A percentile compares a stretch with the other conserved stretches of the same genome.
Evolutionary conservation across 352 stramenopile species (phyloP).

Genomic region (Phytophthora idaei): DNA sequence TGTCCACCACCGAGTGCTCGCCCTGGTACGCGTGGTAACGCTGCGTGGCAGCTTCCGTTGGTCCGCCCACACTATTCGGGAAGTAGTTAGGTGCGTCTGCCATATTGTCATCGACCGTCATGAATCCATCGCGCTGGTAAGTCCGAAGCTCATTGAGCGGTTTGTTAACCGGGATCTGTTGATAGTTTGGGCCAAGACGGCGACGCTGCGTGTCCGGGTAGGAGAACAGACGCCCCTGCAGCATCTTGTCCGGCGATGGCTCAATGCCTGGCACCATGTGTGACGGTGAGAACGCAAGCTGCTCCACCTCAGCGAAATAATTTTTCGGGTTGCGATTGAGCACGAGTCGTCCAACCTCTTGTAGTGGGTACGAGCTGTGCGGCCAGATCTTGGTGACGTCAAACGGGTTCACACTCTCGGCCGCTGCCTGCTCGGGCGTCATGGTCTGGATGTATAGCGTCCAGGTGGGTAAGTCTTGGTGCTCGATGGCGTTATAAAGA

Average conservation of each 20-base stretch:
- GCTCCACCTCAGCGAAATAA: conserved; percentile 94
- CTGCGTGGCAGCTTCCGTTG: conserved; percentile 6
- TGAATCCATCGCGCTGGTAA: conserved; percentile 87
- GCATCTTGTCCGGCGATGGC: conserved; percentile 85
- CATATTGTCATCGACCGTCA: conserved; percentile 84
- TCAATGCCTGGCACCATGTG: conserved; percentile 92
- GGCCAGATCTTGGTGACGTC: conserved; percentile 94
- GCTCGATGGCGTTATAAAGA: conserved; percentile 90
- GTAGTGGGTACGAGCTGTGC: conserved; percentile 82
- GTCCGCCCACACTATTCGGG: conserved; percentile 64
- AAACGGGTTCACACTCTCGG: conserved; percentile 84
- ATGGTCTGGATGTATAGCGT: conserved; percentile 93
- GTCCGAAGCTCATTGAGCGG: conserved; percentile 66
- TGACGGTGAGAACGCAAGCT: conserved; percentile 90
- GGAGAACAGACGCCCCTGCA: conserved; percentile 87
- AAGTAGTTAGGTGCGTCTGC: conserved; percentile 83
- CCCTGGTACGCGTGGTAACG: conserved; percentile 41
- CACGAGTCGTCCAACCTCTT: conserved; percentile 85
- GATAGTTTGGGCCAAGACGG: conserved; percentile 88
- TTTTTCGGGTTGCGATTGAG: conserved; percentile 92
- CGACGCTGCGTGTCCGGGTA: conserved; percentile 90
- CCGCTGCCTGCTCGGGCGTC: conserved; percentile 71
- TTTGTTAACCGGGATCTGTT: conserved; percentile 89
- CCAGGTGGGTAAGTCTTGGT: conserved; percentile 75
- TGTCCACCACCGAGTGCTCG: conserved; percentile 47